Percentiles rank a stretch among this genome's conserved stretches.
Evolutionary conservation across 2,329 filamentous ascomycete genomes (phyloP).

Genomic region (Trichophyton equinum): DNA sequence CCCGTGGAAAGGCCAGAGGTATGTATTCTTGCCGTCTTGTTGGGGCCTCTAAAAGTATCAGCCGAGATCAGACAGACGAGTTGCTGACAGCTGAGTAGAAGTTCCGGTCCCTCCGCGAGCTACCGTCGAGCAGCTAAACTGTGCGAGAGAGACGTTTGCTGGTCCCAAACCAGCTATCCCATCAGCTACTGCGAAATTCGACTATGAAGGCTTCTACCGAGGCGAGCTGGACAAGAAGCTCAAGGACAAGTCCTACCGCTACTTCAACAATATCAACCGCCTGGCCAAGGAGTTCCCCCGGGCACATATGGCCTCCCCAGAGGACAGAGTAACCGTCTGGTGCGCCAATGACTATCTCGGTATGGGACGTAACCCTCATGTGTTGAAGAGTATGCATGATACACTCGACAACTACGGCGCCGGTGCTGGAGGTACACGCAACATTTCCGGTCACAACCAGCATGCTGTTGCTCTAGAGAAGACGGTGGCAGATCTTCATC

Average conservation of each 20-base stretch:
- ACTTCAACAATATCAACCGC: constrained; percentile 99
- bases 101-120: constrained; percentile 6
- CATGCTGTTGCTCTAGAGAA: constrained; percentile 78
- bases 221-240: constrained; percentile 93
- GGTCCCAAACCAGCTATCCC: constrained; percentile 36
- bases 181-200: constrained; percentile 48
- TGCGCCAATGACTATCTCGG: constrained; percentile 98
- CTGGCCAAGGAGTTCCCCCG: constrained; percentile 91
- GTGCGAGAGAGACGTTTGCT: constrained; percentile 7
- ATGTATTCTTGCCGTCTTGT: background rate
- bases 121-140: constrained; percentile 4
- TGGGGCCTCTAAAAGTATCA: too few relatives aligned
- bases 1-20: constrained; percentile 25
- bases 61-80: background rate
- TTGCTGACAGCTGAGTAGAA: constrained; percentile 4
- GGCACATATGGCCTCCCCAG: constrained; percentile 72
- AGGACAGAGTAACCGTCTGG: constrained; percentile 91
- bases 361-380: constrained; percentile 84
- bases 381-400: constrained; percentile 84
- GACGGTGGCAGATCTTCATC: constrained; percentile 74
- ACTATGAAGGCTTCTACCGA: constrained; percentile 84
- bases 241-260: constrained; percentile 98
- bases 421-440: constrained; percentile 87
- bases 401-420: constrained; percentile 91
- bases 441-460: constrained; percentile 95